phyloP scores from a whole-genome alignment of 768 basidiomycete genomes.

The Pleurotus pulmonarius region DNA sequence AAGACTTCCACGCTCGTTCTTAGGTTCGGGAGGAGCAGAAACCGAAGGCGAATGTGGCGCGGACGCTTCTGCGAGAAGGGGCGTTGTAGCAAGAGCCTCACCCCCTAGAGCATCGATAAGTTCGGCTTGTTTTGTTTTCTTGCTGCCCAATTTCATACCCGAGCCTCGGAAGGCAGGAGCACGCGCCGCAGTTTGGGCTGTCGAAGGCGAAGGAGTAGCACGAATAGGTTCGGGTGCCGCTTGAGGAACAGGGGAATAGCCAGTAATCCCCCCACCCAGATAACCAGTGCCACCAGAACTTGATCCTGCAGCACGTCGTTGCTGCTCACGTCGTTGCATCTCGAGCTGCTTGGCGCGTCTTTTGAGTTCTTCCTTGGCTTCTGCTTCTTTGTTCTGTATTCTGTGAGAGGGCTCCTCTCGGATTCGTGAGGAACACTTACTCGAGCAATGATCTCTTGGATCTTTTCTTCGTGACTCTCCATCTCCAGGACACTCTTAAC shows the following conservation, averaged over 20 bases:
- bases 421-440: constrained; percentile 38
- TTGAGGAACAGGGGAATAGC: constrained; percentile 64
- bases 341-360: constrained; percentile 96
- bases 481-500: constrained; percentile 79
- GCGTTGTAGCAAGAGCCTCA: constrained; percentile 56
- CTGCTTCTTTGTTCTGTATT: constrained; percentile 92
- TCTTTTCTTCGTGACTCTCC: constrained; percentile 92
- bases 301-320: constrained; percentile 59
- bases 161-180: constrained; percentile 86
- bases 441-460: constrained; percentile 96
- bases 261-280: constrained; percentile 65
- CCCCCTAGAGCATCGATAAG: constrained; percentile 85
- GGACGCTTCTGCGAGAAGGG: constrained; percentile 40
- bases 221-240: constrained; percentile 45
- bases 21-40: constrained; percentile 22
- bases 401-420: not conserved
- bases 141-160: constrained; percentile 95
- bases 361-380: constrained; percentile 98
- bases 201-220: constrained; percentile 33
- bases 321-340: constrained; percentile 95
- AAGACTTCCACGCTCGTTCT: constrained; percentile 57
- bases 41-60: constrained; percentile 27
- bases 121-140: constrained; percentile 88
- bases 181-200: constrained; percentile 46
- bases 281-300: constrained; percentile 43